phyloP scores from a whole-genome alignment of 176 grass and related monocot genomes.

The Oryza coarctata region DNA sequence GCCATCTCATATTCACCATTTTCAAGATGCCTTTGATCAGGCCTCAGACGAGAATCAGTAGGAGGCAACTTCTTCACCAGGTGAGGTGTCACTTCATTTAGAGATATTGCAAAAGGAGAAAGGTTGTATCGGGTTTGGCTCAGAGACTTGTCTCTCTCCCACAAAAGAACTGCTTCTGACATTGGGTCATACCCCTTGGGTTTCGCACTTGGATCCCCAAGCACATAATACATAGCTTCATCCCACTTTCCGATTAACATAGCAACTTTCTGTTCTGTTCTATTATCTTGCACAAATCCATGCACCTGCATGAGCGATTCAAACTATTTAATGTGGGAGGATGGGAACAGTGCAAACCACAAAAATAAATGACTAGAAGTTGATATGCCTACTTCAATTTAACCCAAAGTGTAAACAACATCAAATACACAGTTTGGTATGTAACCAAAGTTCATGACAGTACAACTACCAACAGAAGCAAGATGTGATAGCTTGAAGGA shows the following conservation, averaged over 20 bases:
- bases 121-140: conserved; percentile 92
- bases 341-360: background rate
- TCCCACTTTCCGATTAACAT: conserved; percentile 98
- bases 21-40: conserved; percentile 92
- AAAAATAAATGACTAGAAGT: background rate
- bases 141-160: conserved; percentile 80
- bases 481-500: background rate
- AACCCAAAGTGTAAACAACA: background rate
- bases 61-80: conserved; percentile 72
- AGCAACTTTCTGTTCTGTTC: conserved; percentile 81
- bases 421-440: background rate
- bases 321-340: conserved; percentile 11
- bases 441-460: background rate
- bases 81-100: conserved; percentile 69
- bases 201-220: conserved; percentile 84
- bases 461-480: background rate
- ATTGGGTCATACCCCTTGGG: conserved; percentile 92
- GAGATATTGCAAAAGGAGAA: conserved; percentile 89
- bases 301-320: conserved; percentile 59
- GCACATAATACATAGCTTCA: conserved; percentile 96
- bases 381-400: background rate
- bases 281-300: conserved; percentile 97
- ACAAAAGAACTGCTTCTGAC: conserved; percentile 88
- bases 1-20: conserved; percentile 98
- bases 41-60: conserved; percentile 87